Percentiles rank a stretch among this genome's conserved stretches.
These are phyloP conservation scores for Malania oleifera DNA, from an alignment of 164 flowering plant genomes.

Conservation along the genomic window DNA sequence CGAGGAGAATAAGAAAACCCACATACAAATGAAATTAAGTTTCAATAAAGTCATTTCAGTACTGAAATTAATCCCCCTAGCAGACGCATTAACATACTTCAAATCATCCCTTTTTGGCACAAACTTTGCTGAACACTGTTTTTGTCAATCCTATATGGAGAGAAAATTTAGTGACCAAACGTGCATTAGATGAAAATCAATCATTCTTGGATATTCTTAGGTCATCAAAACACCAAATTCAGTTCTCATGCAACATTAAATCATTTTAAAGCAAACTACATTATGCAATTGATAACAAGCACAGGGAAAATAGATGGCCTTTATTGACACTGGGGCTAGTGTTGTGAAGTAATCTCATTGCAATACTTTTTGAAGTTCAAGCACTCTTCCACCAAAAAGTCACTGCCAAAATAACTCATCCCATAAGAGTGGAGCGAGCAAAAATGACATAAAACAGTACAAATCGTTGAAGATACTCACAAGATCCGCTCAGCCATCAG, in stretches of 20 bases:
- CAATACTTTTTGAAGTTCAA: conserved; percentile 78
- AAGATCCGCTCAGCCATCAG: conserved; percentile 75
- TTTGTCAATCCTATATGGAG: too few species aligned
- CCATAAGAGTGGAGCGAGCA: background rate
- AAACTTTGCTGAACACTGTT: too few species aligned
- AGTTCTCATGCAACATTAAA: background rate
- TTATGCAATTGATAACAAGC: background rate
- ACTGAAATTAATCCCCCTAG: too few species aligned
- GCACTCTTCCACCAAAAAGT: conserved; percentile 73
- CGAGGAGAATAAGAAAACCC: too few species aligned
- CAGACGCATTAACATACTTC: too few species aligned
- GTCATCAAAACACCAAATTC: background rate
- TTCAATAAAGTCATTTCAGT: too few species aligned
- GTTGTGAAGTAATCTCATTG: conserved; percentile 50
- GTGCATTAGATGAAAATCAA: too few species aligned
- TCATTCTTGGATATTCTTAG: too few species aligned
- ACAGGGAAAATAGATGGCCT: background rate
- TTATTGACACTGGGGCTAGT: conserved; percentile 6
- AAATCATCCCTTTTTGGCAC: too few species aligned
- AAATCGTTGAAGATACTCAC: conserved; percentile 38
- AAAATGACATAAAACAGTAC: background rate
- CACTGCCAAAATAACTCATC: conserved; percentile 40
- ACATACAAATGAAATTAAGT: too few species aligned
- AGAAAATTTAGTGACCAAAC: too few species aligned
- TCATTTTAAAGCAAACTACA: too few species aligned